phyloP scores from a whole-genome alignment of 257 asterid genomes.

The Leonotis leonurus region DNA sequence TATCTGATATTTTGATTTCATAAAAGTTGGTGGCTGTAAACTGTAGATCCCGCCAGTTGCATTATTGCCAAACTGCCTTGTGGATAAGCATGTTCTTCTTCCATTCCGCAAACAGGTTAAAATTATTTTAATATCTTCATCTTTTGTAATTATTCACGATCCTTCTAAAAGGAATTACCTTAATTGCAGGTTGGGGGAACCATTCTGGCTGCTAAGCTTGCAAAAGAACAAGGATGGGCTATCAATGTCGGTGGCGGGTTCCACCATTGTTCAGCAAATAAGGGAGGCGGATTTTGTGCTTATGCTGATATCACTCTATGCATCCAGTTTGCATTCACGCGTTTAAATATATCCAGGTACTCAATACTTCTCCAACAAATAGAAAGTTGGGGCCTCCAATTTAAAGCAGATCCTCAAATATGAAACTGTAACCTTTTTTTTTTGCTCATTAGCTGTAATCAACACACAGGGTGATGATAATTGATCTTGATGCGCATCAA shows the following conservation, averaged over 20 bases:
- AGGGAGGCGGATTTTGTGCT: constrained; percentile 93
- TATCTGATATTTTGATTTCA: not conserved
- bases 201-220: constrained; percentile 88
- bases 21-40: constrained; percentile 11
- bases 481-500: constrained; percentile 98
- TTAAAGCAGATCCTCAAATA: not conserved
- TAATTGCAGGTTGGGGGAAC: constrained; percentile 84
- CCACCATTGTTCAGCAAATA: constrained; percentile 87
- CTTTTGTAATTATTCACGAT: not conserved
- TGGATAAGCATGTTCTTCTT: constrained; percentile 62
- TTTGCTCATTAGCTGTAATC: constrained; percentile 20
- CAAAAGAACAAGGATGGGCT: constrained; percentile 96
- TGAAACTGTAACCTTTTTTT: not conserved
- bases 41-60: constrained; percentile 86
- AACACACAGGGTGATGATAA: constrained; percentile 75
- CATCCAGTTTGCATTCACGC: constrained; percentile 67
- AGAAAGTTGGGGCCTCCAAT: not conserved
- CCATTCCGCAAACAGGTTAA: constrained; percentile 91
- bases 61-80: constrained; percentile 67
- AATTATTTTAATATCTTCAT: not conserved
- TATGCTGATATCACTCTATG: constrained; percentile 92
- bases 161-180: not conserved
- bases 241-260: constrained; percentile 96
- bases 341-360: constrained; percentile 72
- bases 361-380: not conserved